A percentile compares a stretch with the other conserved stretches of the same genome.
phyloP scores from a whole-genome alignment of 371 early-diverging fungal species.

The Mucor mucedo region DNA sequence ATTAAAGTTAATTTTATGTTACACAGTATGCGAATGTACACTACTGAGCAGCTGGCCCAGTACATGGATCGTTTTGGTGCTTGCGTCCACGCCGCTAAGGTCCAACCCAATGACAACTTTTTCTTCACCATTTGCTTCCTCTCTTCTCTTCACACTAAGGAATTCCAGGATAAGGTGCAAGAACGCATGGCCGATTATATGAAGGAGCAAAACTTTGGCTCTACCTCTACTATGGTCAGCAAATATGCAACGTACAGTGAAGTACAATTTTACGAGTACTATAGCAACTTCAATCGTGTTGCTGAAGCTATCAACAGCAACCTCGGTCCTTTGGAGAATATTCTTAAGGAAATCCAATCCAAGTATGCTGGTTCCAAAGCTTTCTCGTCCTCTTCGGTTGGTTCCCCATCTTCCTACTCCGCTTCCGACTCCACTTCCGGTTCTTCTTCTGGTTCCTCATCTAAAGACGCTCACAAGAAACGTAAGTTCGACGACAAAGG shows the following conservation, averaged over 20 bases:
- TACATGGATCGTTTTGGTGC: background rate
- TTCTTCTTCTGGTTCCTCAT: background rate
- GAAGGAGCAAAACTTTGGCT: background rate
- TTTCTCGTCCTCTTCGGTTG: background rate
- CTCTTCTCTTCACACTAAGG: background rate
- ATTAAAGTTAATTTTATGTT: background rate
- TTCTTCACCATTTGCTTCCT: background rate
- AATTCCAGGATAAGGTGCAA: background rate
- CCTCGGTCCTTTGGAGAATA: background rate
- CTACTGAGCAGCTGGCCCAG: background rate
- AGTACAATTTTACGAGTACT: background rate
- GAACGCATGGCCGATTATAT: background rate
- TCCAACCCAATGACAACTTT: background rate
- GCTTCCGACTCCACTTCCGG: background rate
- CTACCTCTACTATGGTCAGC: background rate
- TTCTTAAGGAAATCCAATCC: background rate
- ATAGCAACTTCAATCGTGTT: background rate
- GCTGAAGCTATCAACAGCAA: background rate
- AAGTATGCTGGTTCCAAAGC: background rate
- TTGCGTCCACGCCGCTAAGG: background rate
- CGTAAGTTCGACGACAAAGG: background rate
- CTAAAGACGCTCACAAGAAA: background rate
- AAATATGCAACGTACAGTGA: background rate
- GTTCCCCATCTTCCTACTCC: background rate
- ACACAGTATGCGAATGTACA: background rate